Evolutionary conservation across 331 rosid species (phyloP).

Genomic region (Saraca asoca): DNA sequence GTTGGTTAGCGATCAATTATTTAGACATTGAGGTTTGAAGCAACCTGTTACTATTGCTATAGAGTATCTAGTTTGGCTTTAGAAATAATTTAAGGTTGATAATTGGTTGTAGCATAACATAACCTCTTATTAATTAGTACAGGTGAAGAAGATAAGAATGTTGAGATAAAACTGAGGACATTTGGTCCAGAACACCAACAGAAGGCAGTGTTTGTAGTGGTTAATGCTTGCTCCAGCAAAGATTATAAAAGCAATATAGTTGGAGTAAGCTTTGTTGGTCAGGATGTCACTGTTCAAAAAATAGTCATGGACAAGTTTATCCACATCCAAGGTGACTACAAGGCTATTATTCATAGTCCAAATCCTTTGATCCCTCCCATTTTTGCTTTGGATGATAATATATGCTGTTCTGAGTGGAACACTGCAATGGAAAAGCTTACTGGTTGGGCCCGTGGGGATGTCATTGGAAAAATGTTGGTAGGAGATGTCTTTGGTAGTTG

Average conservation of each 20-base stretch:
- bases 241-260: constrained; percentile 78
- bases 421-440: constrained; percentile 94
- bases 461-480: constrained; percentile 83
- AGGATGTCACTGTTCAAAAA: constrained; percentile 91
- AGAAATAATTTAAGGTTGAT: constrained; percentile 31
- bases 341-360: constrained; percentile 93
- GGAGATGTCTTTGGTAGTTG: constrained; percentile 95
- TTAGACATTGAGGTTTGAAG: constrained; percentile 31
- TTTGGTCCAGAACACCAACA: constrained; percentile 67
- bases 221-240: constrained; percentile 98
- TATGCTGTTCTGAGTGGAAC: constrained; percentile 98
- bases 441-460: constrained; percentile 75
- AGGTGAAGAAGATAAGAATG: constrained; percentile 97
- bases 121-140: constrained; percentile 50
- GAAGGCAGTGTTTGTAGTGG: constrained; percentile 77
- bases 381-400: constrained; percentile 94
- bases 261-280: constrained; percentile 99
- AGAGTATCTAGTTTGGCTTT: constrained; percentile 36
- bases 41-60: constrained; percentile 35
- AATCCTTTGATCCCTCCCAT: constrained; percentile 96
- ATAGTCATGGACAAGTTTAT: constrained; percentile 95
- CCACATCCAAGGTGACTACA: constrained; percentile 94
- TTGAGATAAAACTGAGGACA: constrained; percentile 88
- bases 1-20: constrained; percentile 15
- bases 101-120: constrained; percentile 36